These are phyloP conservation scores for Hypoxylon sp. DNA, from an alignment of 2,329 filamentous ascomycete species.

Conservation along the genomic window DNA sequence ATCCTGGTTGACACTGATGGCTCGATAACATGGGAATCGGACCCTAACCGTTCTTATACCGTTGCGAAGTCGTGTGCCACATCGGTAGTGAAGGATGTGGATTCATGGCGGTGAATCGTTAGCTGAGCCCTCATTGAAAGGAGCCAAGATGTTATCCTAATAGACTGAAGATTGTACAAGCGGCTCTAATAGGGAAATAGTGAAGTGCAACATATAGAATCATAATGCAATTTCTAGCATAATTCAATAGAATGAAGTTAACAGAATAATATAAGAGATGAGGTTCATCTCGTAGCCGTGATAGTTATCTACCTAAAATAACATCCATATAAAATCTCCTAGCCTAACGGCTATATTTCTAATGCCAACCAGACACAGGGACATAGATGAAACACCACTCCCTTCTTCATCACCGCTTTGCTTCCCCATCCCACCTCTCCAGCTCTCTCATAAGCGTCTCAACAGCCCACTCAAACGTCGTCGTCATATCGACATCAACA, in stretches of 20 bases:
- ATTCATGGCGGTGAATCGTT: slow-evolving; percentile 55
- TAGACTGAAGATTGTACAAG: background rate
- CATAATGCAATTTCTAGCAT: background rate
- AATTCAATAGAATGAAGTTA: background rate
- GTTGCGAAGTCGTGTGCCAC: slow-evolving; percentile 54
- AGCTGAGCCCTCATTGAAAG: background rate
- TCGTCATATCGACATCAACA: slow-evolving; percentile 71
- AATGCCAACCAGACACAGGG: background rate
- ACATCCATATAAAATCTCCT: background rate
- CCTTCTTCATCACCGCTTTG: slow-evolving; percentile 5
- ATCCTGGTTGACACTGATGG: slow-evolving; percentile 71
- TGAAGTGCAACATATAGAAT: background rate
- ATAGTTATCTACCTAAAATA: background rate
- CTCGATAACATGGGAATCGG: slow-evolving; percentile 74
- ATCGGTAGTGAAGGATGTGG: slow-evolving; percentile 48
- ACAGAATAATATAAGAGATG: background rate
- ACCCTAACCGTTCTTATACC: slow-evolving; percentile 65
- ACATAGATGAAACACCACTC: background rate
- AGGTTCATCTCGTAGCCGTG: background rate
- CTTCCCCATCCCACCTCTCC: slow-evolving; percentile 47
- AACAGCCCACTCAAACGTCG: slow-evolving; percentile 78
- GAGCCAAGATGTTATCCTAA: background rate
- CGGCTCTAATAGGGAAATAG: background rate
- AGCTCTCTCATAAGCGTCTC: slow-evolving; percentile 69
- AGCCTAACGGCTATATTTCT: background rate